Percentiles rank a stretch among this genome's conserved stretches.
phyloP scores from a whole-genome alignment of 805 yeast genomes.

The Yueomyces sinensis region DNA sequence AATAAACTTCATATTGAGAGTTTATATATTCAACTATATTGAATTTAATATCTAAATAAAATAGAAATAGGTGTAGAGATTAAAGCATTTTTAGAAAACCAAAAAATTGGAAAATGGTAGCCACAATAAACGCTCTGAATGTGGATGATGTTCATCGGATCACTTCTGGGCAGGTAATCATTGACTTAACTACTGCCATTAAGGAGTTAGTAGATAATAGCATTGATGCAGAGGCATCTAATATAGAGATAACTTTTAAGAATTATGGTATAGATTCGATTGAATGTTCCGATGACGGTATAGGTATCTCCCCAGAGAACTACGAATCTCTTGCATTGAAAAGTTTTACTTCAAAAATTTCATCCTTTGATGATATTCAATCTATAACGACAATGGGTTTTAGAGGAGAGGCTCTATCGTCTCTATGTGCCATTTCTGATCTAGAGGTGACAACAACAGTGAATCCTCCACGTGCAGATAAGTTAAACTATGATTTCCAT shows the following conservation, averaged over 20 bases:
- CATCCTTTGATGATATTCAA: conserved; percentile 39
- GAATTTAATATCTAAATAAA: background rate
- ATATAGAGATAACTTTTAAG: conserved; percentile 52
- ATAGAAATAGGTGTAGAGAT: too few relatives aligned
- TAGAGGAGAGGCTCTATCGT: conserved; percentile 71
- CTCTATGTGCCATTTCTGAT: conserved; percentile 44
- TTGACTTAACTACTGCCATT: conserved; percentile 60
- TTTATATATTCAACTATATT: background rate
- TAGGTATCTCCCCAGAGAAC: conserved; percentile 44
- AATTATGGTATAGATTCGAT: conserved; percentile 64
- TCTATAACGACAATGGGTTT: conserved; percentile 51
- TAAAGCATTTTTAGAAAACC: too few relatives aligned
- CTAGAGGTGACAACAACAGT: conserved; percentile 40
- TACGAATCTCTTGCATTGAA: conserved; percentile 42
- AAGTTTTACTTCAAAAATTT: conserved; percentile 56
- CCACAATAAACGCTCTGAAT: conserved; percentile 24
- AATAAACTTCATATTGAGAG: background rate
- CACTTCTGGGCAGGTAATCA: conserved; percentile 89
- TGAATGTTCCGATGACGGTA: conserved; percentile 57
- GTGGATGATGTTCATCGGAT: conserved; percentile 51
- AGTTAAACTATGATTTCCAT: conserved; percentile 36
- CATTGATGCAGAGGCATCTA: conserved; percentile 62
- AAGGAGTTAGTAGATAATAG: conserved; percentile 84
- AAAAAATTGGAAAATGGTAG: background rate
- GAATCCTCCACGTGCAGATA: conserved; percentile 43